A percentile compares a stretch with the other conserved stretches of the same genome.
Conservation (phyloP, 306 rosid species). For the Cucurbita moschata region DNA sequence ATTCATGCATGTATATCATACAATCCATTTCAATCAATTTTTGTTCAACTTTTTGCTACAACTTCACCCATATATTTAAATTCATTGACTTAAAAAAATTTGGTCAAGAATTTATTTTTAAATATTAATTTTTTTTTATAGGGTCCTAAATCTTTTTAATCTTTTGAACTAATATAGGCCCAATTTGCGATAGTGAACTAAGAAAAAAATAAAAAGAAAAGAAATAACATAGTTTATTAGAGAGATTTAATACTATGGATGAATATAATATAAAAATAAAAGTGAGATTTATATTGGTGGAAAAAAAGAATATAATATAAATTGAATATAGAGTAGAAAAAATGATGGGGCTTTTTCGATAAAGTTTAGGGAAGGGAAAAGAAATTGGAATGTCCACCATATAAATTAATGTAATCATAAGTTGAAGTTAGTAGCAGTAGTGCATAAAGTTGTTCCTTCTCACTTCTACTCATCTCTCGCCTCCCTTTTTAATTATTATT, state of each 20-base stretch:
- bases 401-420: background rate
- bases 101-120: too few relatives aligned
- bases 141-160: too few relatives aligned
- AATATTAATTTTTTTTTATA: too few relatives aligned
- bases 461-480: background rate
- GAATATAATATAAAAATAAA: too few relatives aligned
- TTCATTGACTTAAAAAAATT: background rate
- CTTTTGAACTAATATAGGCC: background rate
- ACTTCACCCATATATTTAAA: background rate
- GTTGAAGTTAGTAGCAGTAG: background rate
- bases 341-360: background rate
- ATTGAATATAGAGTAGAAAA: background rate
- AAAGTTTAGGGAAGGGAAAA: background rate
- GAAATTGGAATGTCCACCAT: background rate
- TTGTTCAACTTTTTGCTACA: background rate
- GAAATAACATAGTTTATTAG: too few relatives aligned
- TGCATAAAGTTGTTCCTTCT: background rate
- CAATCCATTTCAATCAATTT: slow-evolving; percentile 1
- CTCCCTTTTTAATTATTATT: background rate
- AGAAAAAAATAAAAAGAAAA: too few relatives aligned
- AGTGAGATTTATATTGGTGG: background rate
- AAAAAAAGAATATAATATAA: background rate
- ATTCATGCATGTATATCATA: background rate
- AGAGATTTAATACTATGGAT: background rate
- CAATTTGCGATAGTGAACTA: background rate